Evolutionary conservation across 2,329 filamentous ascomycete species (phyloP).

Genomic region (Colletotrichum australisinense): DNA sequence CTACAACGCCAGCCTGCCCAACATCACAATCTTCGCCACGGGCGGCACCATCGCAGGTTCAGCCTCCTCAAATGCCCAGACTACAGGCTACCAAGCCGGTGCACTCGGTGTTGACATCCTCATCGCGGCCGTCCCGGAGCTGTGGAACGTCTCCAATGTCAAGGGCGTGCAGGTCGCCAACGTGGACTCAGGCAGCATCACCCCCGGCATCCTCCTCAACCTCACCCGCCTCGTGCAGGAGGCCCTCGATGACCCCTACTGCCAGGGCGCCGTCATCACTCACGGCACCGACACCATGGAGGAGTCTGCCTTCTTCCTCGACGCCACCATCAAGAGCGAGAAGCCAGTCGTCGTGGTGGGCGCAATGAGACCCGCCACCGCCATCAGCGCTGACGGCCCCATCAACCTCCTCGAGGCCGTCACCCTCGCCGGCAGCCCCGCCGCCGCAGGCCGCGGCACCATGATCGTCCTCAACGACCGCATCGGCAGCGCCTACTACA

Average conservation of each 20-base stretch:
- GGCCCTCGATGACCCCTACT: constrained; percentile 56
- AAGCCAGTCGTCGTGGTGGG: constrained; percentile 72
- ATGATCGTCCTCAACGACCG: constrained; percentile 71
- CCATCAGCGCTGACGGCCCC: constrained; percentile 71
- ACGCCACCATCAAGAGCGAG: constrained; percentile 64
- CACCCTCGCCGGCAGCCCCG: constrained; percentile 60
- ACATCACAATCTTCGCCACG: constrained; percentile 67
- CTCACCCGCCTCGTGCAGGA: constrained; percentile 60
- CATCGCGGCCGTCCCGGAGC: constrained; percentile 65
- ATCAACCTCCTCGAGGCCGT: constrained; percentile 72
- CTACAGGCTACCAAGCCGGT: constrained; percentile 54
- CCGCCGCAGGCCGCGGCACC: constrained; percentile 61
- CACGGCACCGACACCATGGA: constrained; percentile 76
- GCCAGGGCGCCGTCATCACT: constrained; percentile 67
- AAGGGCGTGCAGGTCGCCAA: constrained; percentile 63
- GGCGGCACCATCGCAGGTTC: constrained; percentile 70
- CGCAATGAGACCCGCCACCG: constrained; percentile 72
- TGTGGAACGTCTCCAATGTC: constrained; percentile 66
- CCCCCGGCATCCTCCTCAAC: constrained; percentile 58
- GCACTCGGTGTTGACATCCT: constrained; percentile 61
- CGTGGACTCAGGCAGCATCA: constrained; percentile 60
- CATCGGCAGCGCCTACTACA: constrained; percentile 61
- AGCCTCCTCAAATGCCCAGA: constrained; percentile 58
- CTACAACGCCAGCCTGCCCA: constrained; percentile 59
- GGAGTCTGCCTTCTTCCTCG: constrained; percentile 72